Evolutionary conservation across 2,329 filamentous ascomycete genomes (phyloP).

Genomic region (Clonostachys rhizophaga): DNA sequence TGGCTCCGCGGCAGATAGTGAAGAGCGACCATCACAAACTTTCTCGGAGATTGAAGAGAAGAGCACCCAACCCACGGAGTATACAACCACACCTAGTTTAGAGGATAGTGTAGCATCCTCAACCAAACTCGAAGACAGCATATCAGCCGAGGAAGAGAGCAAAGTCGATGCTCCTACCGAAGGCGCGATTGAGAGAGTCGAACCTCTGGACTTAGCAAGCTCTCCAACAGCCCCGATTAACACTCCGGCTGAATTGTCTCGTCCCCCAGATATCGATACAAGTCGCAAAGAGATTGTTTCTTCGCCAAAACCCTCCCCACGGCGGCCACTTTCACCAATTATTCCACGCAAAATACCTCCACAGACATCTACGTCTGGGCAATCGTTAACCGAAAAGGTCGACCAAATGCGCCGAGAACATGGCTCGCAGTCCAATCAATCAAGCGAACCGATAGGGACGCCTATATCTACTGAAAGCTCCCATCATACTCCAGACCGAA

Average conservation of each 20-base stretch:
- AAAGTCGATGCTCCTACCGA: conserved; percentile 11
- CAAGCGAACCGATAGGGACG: conserved; percentile 18
- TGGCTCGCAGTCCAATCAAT: conserved; percentile 16
- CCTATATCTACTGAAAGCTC: conserved; percentile 12
- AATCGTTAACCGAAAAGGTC: conserved; percentile 37
- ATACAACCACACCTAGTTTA: conserved; percentile 20
- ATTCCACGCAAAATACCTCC: conserved; percentile 8
- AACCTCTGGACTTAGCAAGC: conserved; percentile 43
- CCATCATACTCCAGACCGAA: conserved; percentile 22
- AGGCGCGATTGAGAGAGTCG: conserved; percentile 37
- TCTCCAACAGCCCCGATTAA: conserved; percentile 18
- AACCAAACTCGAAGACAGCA: conserved; percentile 9
- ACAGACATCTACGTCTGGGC: conserved; percentile 9
- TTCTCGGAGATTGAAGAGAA: conserved; percentile 43
- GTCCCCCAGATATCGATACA: neutral
- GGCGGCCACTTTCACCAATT: conserved; percentile 12
- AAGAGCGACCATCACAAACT: conserved; percentile 39
- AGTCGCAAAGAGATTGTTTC: too few species aligned
- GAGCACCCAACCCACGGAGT: conserved; percentile 34
- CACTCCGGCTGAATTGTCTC: conserved; percentile 4
- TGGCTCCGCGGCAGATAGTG: conserved; percentile 45
- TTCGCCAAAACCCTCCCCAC: neutral
- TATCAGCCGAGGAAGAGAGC: conserved; percentile 19
- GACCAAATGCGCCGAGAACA: conserved; percentile 49
- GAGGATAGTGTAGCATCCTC: conserved; percentile 20